Evolutionary conservation across 768 basidiomycete species (phyloP), one percentile per base, ranked within the genome.

Genomic region (Leccinum fibrillosum): DNA sequence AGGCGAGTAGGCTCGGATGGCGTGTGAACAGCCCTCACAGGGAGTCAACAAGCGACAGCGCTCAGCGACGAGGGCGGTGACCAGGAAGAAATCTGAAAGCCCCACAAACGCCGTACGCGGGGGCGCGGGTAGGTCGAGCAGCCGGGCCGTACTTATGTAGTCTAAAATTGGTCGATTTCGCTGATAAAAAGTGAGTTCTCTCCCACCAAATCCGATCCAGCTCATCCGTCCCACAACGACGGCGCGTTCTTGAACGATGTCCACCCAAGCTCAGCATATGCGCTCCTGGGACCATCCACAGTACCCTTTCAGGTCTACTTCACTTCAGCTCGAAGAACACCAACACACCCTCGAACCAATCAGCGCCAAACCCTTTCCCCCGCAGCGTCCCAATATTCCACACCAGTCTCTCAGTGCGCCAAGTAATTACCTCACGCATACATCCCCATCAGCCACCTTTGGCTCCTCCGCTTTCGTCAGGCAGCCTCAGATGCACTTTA

Each of bases 251-350:
- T 2, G 17, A 39, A 44, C 42, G 52, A 74, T 74, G 71, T 64
- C 72, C 8, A 61, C 62, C 0, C 63, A 66, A 44, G 56, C 66
- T 0, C 70, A 65, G 3, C 49, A 49, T 23, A 51, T 57, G 45
- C 57, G 34, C 44, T 15, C 56, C 6, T 72, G 71, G 72, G 58
- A 64, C 42, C 62, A 63, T 2, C 25, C 49, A 0, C 62, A 62
- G 10, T 66, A 59, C 53, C 2, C 57, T 2, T 49, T 66, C 51
- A 62, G 51, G 11, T 66, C 59, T 3, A 52, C 67, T 10, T 37
- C 35, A 37, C 61, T 66, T 9, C 67, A 72, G 25, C 73, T 74
- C 49, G 71, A 74, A 23, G 71, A 74, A 23, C 57, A 58, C 2
- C 48, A 62, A 1, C 67, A 63, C 52, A 15, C 67, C 19, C 37